These are phyloP conservation scores for Boletus subparvulus DNA, from an alignment of 768 basidiomycete species.

Conservation along the genomic window DNA sequence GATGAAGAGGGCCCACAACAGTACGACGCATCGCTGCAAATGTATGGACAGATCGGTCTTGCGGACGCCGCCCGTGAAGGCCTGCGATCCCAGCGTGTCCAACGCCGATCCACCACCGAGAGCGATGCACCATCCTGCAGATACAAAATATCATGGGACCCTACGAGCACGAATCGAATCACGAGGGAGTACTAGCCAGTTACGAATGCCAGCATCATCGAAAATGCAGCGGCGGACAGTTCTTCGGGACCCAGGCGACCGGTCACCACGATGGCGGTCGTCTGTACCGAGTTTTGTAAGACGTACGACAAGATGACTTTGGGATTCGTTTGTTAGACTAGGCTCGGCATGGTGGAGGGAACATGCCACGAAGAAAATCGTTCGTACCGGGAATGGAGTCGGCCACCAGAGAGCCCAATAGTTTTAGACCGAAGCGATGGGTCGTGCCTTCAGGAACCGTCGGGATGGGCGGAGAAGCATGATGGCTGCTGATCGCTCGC, in stretches of 20 bases:
- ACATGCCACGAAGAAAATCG: not conserved
- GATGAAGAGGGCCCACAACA: conserved; percentile 63
- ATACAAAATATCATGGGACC: conserved; percentile 51
- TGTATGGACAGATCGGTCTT: conserved; percentile 70
- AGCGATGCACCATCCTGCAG: conserved; percentile 71
- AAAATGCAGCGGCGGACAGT: conserved; percentile 69
- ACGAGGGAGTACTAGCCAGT: conserved; percentile 57
- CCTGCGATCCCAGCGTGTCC: conserved; percentile 75
- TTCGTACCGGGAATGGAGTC: conserved; percentile 59
- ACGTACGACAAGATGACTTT: conserved; percentile 68
- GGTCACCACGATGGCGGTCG: conserved; percentile 58
- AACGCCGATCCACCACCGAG: conserved; percentile 77
- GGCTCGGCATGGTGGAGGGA: not conserved
- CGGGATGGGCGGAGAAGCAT: conserved; percentile 15
- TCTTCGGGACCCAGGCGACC: conserved; percentile 70
- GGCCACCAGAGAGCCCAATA: conserved; percentile 49
- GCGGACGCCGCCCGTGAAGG: conserved; percentile 62
- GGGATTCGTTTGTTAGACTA: not conserved
- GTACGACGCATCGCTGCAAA: conserved; percentile 64
- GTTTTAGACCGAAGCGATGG: conserved; percentile 24
- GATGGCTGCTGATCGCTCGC: conserved; percentile 2
- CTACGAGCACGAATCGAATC: conserved; percentile 28
- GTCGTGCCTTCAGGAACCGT: conserved; percentile 21
- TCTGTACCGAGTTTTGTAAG: conserved; percentile 74
- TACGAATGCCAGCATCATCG: conserved; percentile 75